phyloP scores from a whole-genome alignment of 257 asterid species.

The Solanum okadae region DNA sequence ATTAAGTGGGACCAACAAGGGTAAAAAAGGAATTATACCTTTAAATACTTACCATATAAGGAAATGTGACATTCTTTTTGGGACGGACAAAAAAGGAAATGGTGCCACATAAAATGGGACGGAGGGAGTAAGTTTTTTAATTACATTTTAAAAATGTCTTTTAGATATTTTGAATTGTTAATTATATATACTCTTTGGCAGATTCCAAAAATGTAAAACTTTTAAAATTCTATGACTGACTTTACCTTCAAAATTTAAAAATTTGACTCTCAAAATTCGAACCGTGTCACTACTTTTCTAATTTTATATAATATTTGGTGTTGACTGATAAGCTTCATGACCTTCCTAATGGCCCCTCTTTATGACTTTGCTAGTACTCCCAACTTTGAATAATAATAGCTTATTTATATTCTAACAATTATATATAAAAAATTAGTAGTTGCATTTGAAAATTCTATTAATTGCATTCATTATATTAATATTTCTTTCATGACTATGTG shows the following conservation, averaged over 20 bases:
- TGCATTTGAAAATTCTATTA: neutral
- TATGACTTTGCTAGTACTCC: neutral
- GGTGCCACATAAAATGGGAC: too few relatives aligned
- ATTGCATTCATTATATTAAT: neutral
- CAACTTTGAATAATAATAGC: neutral
- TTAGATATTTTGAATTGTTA: neutral
- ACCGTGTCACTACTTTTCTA: rapidly evolving
- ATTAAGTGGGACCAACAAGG: too few relatives aligned
- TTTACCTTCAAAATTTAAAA: neutral
- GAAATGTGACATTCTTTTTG: too few relatives aligned
- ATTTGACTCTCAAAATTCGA: neutral
- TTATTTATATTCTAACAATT: neutral
- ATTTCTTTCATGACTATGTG: neutral
- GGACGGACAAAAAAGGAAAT: too few relatives aligned
- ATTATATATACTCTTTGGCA: neutral
- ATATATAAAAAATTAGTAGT: neutral
- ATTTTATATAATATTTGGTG: neutral
- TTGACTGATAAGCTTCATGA: constrained; percentile 2
- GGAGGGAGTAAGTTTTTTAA: neutral
- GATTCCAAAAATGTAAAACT: neutral
- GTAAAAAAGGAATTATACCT: too few relatives aligned
- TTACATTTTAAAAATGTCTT: rapidly evolving
- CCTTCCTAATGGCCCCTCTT: neutral
- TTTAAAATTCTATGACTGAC: rapidly evolving
- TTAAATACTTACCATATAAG: too few relatives aligned